phyloP scores from a whole-genome alignment of 176 grass and related monocot species.

The Ensete ventricosum region DNA sequence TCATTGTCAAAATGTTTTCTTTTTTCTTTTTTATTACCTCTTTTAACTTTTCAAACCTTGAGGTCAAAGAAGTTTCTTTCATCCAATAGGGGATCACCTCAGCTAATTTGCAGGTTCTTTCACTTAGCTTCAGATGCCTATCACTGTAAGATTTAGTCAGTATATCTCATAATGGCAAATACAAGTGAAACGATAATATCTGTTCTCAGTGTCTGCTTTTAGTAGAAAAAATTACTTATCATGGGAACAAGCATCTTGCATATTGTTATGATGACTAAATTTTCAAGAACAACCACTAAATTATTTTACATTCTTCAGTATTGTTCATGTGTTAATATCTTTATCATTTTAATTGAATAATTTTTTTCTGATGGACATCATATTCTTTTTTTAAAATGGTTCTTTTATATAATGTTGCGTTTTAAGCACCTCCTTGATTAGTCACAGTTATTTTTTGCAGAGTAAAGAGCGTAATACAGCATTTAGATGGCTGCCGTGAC shows the following conservation, averaged over 20 bases:
- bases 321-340: constrained; percentile 9
- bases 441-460: not conserved
- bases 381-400: not conserved
- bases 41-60: not conserved
- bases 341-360: not conserved
- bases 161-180: too few species aligned
- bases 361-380: not conserved
- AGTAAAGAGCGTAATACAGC: constrained; percentile 10
- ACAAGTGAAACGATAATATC: too few species aligned
- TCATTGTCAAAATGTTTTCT: not conserved
- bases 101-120: not conserved
- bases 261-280: not conserved
- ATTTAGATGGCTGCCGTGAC: constrained; percentile 43
- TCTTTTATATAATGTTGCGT: not conserved
- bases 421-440: not conserved
- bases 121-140: not conserved
- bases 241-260: not conserved
- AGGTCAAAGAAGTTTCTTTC: not conserved
- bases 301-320: not conserved
- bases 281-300: too few species aligned
- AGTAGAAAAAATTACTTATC: too few species aligned
- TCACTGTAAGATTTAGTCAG: not conserved
- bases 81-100: not conserved
- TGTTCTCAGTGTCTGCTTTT: too few species aligned
- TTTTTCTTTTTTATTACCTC: not conserved